A percentile compares a stretch with the other conserved stretches of the same genome.
Conservation (phyloP, 108 stramenopile species). For the Stephanodiscus triporus region DNA sequence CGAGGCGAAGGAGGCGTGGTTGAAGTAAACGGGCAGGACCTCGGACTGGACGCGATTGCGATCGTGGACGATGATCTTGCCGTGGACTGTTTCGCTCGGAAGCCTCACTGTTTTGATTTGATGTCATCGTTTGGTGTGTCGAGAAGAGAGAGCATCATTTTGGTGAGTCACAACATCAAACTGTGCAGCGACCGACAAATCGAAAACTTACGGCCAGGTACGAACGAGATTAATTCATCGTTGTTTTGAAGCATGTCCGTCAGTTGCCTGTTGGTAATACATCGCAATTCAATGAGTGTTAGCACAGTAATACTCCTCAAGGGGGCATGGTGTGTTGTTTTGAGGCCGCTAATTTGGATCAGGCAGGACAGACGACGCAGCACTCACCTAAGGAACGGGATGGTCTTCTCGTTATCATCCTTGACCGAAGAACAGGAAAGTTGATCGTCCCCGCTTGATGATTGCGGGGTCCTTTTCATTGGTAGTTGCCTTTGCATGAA, state of each 20-base stretch:
- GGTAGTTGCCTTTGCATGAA: too few species aligned
- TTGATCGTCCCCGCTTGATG: too few species aligned
- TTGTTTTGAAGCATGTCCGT: constrained; percentile 80
- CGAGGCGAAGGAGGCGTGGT: constrained; percentile 84
- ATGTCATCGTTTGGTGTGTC: constrained; percentile 13
- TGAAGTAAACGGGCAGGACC: constrained; percentile 83
- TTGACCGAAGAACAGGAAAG: too few species aligned
- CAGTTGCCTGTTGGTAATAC: constrained; percentile 31
- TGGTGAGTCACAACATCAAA: neutral
- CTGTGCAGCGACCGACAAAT: neutral
- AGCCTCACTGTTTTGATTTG: neutral
- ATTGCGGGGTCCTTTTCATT: too few species aligned
- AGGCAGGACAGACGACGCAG: too few species aligned
- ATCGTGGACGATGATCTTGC: constrained; percentile 81
- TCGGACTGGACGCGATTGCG: constrained; percentile 71
- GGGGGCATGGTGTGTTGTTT: too few species aligned
- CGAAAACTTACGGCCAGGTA: constrained; percentile 61
- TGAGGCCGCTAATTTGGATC: too few species aligned
- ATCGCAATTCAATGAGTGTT: too few species aligned
- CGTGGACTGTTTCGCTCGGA: constrained; percentile 37
- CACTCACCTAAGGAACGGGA: too few species aligned
- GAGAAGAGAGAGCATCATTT: neutral
- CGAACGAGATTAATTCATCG: constrained; percentile 70
- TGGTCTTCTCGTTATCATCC: too few species aligned
- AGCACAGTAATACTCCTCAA: too few species aligned